These are phyloP conservation scores for Phoenix dactylifera DNA, from an alignment of 176 grass and related monocot genomes.

Conservation along the genomic window DNA sequence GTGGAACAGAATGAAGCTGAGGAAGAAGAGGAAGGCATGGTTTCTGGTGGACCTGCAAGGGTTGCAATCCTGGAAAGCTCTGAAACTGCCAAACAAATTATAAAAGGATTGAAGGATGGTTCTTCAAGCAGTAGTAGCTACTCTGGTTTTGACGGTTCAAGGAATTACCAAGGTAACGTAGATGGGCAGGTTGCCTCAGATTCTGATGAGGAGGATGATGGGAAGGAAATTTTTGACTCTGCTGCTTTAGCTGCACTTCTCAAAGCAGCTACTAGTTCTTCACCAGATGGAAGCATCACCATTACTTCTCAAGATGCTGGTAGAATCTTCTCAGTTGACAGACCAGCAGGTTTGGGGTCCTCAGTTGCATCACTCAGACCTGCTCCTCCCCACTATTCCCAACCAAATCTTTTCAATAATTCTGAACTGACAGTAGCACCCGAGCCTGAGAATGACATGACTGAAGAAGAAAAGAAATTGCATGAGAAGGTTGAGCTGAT, in stretches of 20 bases:
- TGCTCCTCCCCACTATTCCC: conserved; percentile 23
- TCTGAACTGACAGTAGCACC: conserved; percentile 36
- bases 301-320: conserved; percentile 52
- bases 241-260: conserved; percentile 54
- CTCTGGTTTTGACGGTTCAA: conserved; percentile 34
- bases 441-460: conserved; percentile 54
- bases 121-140: conserved; percentile 29
- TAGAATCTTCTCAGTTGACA: conserved; percentile 54
- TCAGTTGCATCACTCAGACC: conserved; percentile 49
- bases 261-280: conserved; percentile 54
- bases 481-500: conserved; percentile 85
- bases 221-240: conserved; percentile 47
- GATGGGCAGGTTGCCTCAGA: conserved; percentile 49
- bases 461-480: conserved; percentile 66
- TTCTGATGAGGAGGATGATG: conserved; percentile 44
- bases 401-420: conserved; percentile 30
- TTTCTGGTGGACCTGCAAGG: conserved; percentile 9
- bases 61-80: conserved; percentile 21
- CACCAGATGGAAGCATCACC: conserved; percentile 37
- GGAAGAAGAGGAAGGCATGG: conserved; percentile 5
- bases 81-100: conserved; percentile 17
- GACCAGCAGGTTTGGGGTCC: conserved; percentile 61
- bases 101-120: conserved; percentile 12
- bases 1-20: background rate
- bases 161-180: conserved; percentile 35